A percentile compares a stretch with the other conserved stretches of the same genome.
phyloP scores from a whole-genome alignment of 257 asterid species.

The Salvia splendens region DNA sequence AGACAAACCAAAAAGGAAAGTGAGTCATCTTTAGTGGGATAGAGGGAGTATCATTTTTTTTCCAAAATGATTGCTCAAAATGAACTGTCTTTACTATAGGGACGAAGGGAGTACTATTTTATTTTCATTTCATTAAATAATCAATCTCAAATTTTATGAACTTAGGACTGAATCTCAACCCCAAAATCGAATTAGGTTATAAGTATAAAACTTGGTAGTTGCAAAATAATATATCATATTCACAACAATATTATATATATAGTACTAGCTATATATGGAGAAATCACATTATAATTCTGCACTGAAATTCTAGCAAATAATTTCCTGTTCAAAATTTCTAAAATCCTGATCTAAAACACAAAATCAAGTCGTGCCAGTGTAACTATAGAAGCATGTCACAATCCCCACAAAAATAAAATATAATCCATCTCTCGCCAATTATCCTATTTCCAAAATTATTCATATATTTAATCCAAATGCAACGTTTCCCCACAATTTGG shows the following conservation, averaged over 20 bases:
- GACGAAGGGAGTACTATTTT: too few relatives aligned
- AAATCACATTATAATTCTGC: not conserved
- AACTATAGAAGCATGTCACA: slow-evolving; percentile 29
- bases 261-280: not conserved
- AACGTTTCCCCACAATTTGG: slow-evolving; percentile 16
- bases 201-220: too few relatives aligned
- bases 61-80: too few relatives aligned
- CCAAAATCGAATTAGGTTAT: too few relatives aligned
- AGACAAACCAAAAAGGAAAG: too few relatives aligned
- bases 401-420: not conserved
- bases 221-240: not conserved
- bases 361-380: not conserved
- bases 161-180: too few relatives aligned
- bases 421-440: not conserved
- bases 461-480: slow-evolving; percentile 5
- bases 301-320: not conserved
- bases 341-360: not conserved
- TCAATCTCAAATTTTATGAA: too few relatives aligned
- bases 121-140: too few relatives aligned
- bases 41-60: too few relatives aligned
- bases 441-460: not conserved
- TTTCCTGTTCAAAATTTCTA: not conserved
- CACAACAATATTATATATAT: not conserved
- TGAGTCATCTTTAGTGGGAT: too few relatives aligned
- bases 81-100: too few relatives aligned